Conservation (phyloP, 2,329 filamentous ascomycete species). For the Fusarium nelsonii region DNA sequence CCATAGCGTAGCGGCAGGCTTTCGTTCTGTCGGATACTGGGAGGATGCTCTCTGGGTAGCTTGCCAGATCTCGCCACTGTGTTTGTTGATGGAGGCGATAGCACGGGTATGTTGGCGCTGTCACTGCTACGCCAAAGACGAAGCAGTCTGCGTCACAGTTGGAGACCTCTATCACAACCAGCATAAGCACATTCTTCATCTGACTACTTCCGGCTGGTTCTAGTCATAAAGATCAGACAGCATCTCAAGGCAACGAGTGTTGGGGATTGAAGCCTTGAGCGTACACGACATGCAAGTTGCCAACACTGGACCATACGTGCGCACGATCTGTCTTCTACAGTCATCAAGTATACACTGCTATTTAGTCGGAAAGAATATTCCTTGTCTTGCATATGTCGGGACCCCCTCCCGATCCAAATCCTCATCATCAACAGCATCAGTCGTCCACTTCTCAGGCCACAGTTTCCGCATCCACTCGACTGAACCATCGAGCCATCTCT, state of each 20-base stretch:
- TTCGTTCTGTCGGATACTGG: neutral
- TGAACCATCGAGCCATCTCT: neutral
- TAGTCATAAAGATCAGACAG: neutral
- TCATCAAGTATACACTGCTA: neutral
- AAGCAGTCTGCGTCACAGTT: too few relatives aligned
- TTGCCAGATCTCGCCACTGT: too few relatives aligned
- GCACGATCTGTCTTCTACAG: neutral
- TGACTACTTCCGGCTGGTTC: too few relatives aligned
- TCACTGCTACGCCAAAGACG: too few relatives aligned
- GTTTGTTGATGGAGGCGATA: too few relatives aligned
- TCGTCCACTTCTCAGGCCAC: slow-evolving; percentile 20
- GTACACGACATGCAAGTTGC: neutral
- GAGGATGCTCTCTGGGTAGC: too few relatives aligned
- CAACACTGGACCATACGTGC: neutral
- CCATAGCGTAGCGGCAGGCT: neutral
- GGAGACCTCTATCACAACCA: too few relatives aligned
- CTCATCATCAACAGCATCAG: slow-evolving; percentile 33
- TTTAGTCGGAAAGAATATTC: slow-evolving; percentile 14
- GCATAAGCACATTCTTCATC: too few relatives aligned
- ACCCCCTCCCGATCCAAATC: slow-evolving; percentile 28
- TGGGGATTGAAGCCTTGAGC: too few relatives aligned
- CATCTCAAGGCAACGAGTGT: neutral
- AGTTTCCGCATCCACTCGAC: neutral
- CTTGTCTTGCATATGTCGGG: slow-evolving; percentile 51
- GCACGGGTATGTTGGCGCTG: too few relatives aligned